These are phyloP conservation scores for Russula sp. DNA, from an alignment of 768 basidiomycete genomes.

Conservation along the genomic window DNA sequence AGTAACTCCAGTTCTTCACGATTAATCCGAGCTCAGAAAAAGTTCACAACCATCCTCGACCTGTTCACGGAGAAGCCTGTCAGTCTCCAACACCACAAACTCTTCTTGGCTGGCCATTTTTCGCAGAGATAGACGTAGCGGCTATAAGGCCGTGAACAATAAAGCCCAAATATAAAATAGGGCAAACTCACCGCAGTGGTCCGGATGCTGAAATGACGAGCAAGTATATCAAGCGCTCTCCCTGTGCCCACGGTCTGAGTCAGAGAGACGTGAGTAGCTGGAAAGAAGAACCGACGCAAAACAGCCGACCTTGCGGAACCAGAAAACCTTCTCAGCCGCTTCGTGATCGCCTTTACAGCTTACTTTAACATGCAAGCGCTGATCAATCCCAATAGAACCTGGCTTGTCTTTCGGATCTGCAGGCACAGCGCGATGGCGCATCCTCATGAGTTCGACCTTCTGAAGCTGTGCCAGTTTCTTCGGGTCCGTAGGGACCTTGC, in stretches of 20 bases:
- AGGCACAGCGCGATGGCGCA: slow-evolving; percentile 64
- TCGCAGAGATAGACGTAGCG: slow-evolving; percentile 34
- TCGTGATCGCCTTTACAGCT: slow-evolving; percentile 28
- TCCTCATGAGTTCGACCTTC: slow-evolving; percentile 63
- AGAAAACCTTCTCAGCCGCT: slow-evolving; percentile 44
- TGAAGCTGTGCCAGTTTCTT: slow-evolving; percentile 48
- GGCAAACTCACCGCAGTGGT: slow-evolving; percentile 15
- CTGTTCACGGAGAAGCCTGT: slow-evolving; percentile 43
- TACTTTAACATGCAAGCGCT: slow-evolving; percentile 56
- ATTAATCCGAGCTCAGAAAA: slow-evolving; percentile 3
- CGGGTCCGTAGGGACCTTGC: slow-evolving; percentile 40
- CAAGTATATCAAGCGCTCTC: slow-evolving; percentile 54
- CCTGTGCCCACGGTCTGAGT: slow-evolving; percentile 50
- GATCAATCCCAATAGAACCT: slow-evolving; percentile 42
- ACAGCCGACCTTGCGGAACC: slow-evolving; percentile 62
- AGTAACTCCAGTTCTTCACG: neutral
- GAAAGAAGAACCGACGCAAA: neutral
- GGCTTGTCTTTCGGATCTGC: slow-evolving; percentile 53
- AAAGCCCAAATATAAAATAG: slow-evolving; percentile 27
- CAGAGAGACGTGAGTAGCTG: too few species aligned
- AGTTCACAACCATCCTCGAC: slow-evolving; percentile 46
- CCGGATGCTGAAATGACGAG: slow-evolving; percentile 34
- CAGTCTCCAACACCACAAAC: slow-evolving; percentile 39
- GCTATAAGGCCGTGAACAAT: slow-evolving; percentile 30
- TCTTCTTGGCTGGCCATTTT: slow-evolving; percentile 28